These are phyloP conservation scores for Mucor irregularis DNA, from an alignment of 371 early-diverging fungal genomes.

Conservation along the genomic window DNA sequence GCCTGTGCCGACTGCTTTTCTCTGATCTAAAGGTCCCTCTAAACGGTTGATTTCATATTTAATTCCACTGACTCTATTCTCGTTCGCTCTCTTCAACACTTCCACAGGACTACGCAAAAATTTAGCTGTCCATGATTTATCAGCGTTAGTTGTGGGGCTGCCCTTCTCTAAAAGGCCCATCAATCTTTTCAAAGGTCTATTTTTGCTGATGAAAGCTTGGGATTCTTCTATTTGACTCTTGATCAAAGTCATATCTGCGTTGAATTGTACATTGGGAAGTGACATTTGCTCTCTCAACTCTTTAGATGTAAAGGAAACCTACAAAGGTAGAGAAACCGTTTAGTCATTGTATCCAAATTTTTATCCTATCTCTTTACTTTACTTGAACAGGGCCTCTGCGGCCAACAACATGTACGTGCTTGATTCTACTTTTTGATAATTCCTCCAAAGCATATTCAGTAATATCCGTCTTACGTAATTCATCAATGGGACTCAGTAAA, in stretches of 20 bases:
- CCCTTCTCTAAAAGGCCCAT: conserved; percentile 77
- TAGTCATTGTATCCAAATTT: background rate
- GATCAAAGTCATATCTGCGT: conserved; percentile 62
- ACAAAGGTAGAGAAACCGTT: conserved; percentile 26
- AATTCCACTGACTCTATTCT: conserved; percentile 42
- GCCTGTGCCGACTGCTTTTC: conserved; percentile 63
- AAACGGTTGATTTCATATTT: conserved; percentile 71
- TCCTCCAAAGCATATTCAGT: conserved; percentile 75
- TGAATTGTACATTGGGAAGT: conserved; percentile 61
- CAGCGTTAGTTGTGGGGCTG: conserved; percentile 23
- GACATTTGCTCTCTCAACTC: conserved; percentile 94
- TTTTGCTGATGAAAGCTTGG: conserved; percentile 38
- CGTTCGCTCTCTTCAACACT: conserved; percentile 31
- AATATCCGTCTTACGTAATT: conserved; percentile 86
- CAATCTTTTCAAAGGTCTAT: conserved; percentile 75
- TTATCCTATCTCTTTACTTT: conserved; percentile 1
- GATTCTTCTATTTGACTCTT: conserved; percentile 40
- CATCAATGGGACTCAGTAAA: conserved; percentile 74
- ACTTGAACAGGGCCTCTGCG: conserved; percentile 94
- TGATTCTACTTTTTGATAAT: conserved; percentile 68
- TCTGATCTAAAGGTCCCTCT: conserved; percentile 55
- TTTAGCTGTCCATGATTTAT: conserved; percentile 72
- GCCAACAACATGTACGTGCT: conserved; percentile 86
- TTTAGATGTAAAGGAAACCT: conserved; percentile 91
- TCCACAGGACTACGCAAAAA: conserved; percentile 76